Conservation (phyloP, 2,329 filamentous ascomycete genomes). For the Biscogniauxia marginata region DNA sequence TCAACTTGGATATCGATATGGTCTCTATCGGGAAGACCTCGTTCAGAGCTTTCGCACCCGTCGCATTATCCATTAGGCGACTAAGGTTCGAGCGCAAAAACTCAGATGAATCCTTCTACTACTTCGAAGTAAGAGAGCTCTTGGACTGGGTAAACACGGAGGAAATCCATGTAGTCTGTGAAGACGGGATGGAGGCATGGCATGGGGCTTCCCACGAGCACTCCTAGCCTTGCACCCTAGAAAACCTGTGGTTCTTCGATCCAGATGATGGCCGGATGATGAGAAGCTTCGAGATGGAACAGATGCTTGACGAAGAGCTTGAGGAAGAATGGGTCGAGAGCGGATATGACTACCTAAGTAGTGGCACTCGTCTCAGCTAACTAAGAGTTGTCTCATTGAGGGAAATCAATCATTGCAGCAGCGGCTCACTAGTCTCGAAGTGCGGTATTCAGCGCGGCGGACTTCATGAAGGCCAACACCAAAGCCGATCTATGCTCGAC, state of each 20-base stretch:
- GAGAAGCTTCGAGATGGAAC: slow-evolving; percentile 9
- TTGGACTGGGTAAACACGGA: slow-evolving; percentile 6
- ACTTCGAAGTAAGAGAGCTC: slow-evolving; percentile 2
- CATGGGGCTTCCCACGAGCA: slow-evolving; percentile 10
- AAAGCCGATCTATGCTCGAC: slow-evolving; percentile 8
- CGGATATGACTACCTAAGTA: neutral
- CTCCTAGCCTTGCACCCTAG: slow-evolving; percentile 9
- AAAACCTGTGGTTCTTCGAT: slow-evolving; percentile 13
- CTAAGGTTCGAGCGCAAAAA: slow-evolving; percentile 13
- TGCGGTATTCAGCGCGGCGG: slow-evolving; percentile 12
- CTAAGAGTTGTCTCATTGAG: slow-evolving; percentile 1
- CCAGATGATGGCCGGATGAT: slow-evolving; percentile 10
- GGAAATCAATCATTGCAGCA: too few species aligned
- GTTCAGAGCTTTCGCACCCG: slow-evolving; percentile 2
- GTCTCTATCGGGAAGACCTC: slow-evolving; percentile 12
- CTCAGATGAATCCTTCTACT: slow-evolving; percentile 10
- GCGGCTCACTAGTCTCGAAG: slow-evolving; percentile 7
- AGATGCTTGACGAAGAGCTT: slow-evolving; percentile 3
- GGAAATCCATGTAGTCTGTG: slow-evolving; percentile 13
- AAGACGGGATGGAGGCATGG: slow-evolving; percentile 9
- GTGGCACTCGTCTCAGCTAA: slow-evolving; percentile 1
- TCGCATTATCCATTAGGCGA: slow-evolving; percentile 11
- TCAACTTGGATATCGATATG: slow-evolving; percentile 21
- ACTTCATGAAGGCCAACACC: slow-evolving; percentile 12
- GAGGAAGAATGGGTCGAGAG: neutral